Evolutionary conservation across 2,329 filamentous ascomycete species (phyloP), one percentile per base, ranked within the genome.

Genomic region (Chalara sp.): DNA sequence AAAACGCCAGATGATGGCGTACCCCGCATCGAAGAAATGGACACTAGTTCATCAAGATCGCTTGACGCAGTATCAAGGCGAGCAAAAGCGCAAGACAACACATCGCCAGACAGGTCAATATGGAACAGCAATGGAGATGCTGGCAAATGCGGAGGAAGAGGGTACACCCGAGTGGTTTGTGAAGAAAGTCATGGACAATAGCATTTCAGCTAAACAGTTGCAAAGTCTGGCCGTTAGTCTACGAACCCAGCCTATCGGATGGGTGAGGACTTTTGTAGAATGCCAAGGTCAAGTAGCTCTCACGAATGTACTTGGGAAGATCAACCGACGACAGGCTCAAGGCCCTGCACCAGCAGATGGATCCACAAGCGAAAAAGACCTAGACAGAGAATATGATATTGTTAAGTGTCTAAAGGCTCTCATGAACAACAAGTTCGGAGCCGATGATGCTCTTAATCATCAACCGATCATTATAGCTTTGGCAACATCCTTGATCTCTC

Each of bases 391-490:
- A 71, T 97, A 97, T 67, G 93, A 97, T 65, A 96, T 99, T 56
- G 83, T 96, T 66, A 99, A 99, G 72, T 97, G 93, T 72, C 72
- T 99, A 52, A 97, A 97, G 74, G 90, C 91, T 32, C 72, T 97
- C 52, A 95, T 97, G 87, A 99, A 99, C 81, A 99, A 96, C 79
- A 96, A 96, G 68, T 97, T 95, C 67, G 93, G 93, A 55, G 93
- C 93, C 55, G 93, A 99, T 66, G 91, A 99, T 76, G 93, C 93
- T 13, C 76, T 99, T 51, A 76, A 82, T 54, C 91, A 97, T 65
- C 87, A 93, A 65, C 89, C 92, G 65, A 88, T 97, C 56, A 85
- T 96, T 56, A 83, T 95, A 51, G 88, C 93, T 1, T 76, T 99
- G 43, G 88, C 86, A 46, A 90, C 83, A 28, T 96, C 89, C 35